These are phyloP conservation scores for Hymenoscyphus scutula DNA, from an alignment of 2,329 filamentous ascomycete species.

Conservation along the genomic window DNA sequence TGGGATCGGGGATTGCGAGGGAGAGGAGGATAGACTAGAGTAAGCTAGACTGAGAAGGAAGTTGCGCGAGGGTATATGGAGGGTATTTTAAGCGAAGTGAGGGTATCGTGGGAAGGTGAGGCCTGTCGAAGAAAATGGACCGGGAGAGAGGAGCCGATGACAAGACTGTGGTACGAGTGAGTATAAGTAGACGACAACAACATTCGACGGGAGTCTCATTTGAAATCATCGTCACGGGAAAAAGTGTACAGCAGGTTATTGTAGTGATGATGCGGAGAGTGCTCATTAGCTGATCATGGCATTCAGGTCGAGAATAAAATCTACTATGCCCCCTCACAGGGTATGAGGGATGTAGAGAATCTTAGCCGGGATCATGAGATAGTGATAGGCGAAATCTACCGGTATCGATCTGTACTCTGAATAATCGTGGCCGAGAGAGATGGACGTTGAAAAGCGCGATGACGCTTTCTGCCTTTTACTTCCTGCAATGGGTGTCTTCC, in stretches of 20 bases:
- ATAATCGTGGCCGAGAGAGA: background rate
- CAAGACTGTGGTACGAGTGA: background rate
- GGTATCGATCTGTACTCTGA: conserved; percentile 3
- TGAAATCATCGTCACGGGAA: background rate
- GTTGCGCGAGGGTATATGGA: background rate
- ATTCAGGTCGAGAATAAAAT: background rate
- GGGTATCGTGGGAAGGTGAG: background rate
- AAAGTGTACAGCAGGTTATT: background rate
- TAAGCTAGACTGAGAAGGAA: background rate
- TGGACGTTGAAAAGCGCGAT: background rate
- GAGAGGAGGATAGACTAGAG: background rate
- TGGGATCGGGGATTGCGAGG: background rate
- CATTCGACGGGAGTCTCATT: background rate
- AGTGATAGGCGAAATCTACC: conserved; percentile 1
- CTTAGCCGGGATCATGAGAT: background rate
- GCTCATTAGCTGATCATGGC: background rate
- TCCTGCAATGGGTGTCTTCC: background rate
- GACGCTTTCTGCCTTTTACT: too few species aligned
- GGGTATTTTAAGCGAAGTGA: too few species aligned
- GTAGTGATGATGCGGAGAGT: background rate
- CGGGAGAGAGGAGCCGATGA: background rate
- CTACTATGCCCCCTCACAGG: background rate
- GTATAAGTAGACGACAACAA: background rate
- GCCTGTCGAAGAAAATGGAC: background rate
- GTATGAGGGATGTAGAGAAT: background rate